Evolutionary conservation across 192 early-diverging fungal genomes (phyloP), one percentile per base, ranked within the genome.

Genomic region (Umbelopsis isabellina): DNA sequence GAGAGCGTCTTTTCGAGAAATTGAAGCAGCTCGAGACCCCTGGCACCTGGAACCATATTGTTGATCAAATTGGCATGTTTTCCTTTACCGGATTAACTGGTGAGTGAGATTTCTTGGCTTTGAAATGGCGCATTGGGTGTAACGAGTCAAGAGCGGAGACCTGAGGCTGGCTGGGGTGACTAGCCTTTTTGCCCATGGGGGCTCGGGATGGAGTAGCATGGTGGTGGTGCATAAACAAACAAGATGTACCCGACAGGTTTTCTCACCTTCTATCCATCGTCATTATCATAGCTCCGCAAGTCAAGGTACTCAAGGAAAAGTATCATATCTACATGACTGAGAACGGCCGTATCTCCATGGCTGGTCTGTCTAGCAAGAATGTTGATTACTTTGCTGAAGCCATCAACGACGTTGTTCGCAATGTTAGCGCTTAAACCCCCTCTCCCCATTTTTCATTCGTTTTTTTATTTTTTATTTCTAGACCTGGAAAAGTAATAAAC

Each of bases 1-100:
- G 97, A 64, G 67, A 87, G 58, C 74, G 77, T 30, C 80, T 96
- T 37, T 87, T 85, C 46, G 80, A 84, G 41, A 79, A 85, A 50
- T 84, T 99, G 33, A 79, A 76, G 1, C 81, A 86, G 25, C 79
- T 96, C 48, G 82, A 87, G 21, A 99, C 96, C 8, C 96, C 95
- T 9, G 96, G 96, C 10, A 90, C 87, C 50, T 99, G 97, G 97
- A 89, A 95, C 71, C 97, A 99, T 68, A 97, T 99, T 74, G 74
- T 88, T 7, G 89, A 91, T 61, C 97, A 99, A 81, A 97, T 98
- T 75, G 97, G 97, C 74, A 99, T 99, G 97, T 99, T 99, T 79
- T 92, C 91, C 22, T 99, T 90, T 81, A 98, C 97, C 2, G 97
- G 97, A 16, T 80, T 98, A 66, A 87, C 69, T 49, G 71, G 85